phyloP scores from a whole-genome alignment of 768 basidiomycete genomes.

The Leccinum incarnatum region DNA sequence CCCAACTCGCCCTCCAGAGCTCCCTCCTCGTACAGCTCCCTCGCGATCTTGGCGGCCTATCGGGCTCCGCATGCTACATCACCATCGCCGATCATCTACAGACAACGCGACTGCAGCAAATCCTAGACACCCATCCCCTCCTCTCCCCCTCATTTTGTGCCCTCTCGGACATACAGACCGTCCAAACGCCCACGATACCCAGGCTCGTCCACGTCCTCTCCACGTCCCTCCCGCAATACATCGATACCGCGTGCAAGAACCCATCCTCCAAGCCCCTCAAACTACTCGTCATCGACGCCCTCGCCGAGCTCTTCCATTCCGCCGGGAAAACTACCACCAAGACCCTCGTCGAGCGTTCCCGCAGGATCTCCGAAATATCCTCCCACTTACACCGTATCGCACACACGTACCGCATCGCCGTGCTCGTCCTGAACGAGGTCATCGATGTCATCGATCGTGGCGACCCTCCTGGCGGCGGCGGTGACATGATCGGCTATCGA shows the following conservation, averaged over 20 bases:
- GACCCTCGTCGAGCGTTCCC: slow-evolving; percentile 71
- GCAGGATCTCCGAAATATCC: slow-evolving; percentile 65
- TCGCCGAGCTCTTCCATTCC: slow-evolving; percentile 81
- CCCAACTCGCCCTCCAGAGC: slow-evolving; percentile 85
- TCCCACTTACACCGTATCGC: slow-evolving; percentile 71
- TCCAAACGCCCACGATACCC: slow-evolving; percentile 52
- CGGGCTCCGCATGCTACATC: slow-evolving; percentile 73
- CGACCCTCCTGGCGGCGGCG: slow-evolving; percentile 1
- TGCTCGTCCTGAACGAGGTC: slow-evolving; percentile 89
- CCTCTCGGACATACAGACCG: slow-evolving; percentile 60
- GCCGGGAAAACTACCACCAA: slow-evolving; percentile 54
- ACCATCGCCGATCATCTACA: slow-evolving; percentile 70
- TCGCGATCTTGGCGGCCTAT: slow-evolving; percentile 49
- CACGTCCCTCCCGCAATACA: slow-evolving; percentile 50
- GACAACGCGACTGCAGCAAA: slow-evolving; percentile 65
- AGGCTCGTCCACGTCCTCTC: slow-evolving; percentile 56
- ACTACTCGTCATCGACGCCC: slow-evolving; percentile 82
- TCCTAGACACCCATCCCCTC: slow-evolving; percentile 50
- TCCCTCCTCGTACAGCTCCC: slow-evolving; percentile 78
- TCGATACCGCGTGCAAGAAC: slow-evolving; percentile 34
- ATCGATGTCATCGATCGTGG: slow-evolving; percentile 63
- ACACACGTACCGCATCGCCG: slow-evolving; percentile 56
- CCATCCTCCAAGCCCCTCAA: slow-evolving; percentile 56
- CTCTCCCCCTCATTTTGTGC: slow-evolving; percentile 43
- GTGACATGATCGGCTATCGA: slow-evolving; percentile 51